Evolutionary conservation across 2,329 filamentous ascomycete genomes (phyloP).

Genomic region (Apiospora hydei): DNA sequence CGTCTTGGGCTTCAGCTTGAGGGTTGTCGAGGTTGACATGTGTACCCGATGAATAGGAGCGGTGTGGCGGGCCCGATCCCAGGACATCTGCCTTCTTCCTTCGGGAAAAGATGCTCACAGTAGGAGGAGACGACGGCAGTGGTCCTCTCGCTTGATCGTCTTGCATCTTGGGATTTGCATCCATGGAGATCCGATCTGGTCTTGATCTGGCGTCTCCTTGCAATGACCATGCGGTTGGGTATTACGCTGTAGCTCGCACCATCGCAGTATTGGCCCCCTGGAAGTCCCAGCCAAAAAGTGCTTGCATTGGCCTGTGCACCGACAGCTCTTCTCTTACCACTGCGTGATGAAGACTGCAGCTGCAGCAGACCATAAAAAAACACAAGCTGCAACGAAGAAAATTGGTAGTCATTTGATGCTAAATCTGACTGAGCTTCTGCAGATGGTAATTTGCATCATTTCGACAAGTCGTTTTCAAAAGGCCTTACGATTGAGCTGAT

Average conservation of each 20-base stretch:
- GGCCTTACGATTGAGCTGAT: background rate
- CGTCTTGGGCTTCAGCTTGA: background rate
- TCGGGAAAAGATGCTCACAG: background rate
- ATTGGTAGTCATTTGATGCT: background rate
- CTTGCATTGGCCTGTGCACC: background rate
- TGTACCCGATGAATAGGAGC: slow-evolving; percentile 13
- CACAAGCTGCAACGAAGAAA: background rate
- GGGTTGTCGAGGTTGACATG: background rate
- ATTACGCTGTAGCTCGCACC: background rate
- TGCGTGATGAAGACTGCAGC: background rate
- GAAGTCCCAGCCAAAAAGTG: slow-evolving; percentile 1
- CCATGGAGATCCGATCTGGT: background rate
- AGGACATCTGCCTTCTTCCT: background rate
- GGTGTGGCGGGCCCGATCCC: background rate
- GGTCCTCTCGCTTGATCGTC: background rate
- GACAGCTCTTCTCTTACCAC: background rate
- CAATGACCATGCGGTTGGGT: background rate
- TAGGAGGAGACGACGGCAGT: background rate
- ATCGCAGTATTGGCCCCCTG: background rate
- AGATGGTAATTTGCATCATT: background rate
- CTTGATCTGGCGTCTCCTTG: background rate
- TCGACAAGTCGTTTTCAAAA: background rate
- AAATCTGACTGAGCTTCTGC: background rate
- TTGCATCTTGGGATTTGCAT: background rate
- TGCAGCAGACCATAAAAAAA: background rate